Conservation (phyloP, 2,329 filamentous ascomycete genomes). For the Chaetomiaceae sp. region DNA sequence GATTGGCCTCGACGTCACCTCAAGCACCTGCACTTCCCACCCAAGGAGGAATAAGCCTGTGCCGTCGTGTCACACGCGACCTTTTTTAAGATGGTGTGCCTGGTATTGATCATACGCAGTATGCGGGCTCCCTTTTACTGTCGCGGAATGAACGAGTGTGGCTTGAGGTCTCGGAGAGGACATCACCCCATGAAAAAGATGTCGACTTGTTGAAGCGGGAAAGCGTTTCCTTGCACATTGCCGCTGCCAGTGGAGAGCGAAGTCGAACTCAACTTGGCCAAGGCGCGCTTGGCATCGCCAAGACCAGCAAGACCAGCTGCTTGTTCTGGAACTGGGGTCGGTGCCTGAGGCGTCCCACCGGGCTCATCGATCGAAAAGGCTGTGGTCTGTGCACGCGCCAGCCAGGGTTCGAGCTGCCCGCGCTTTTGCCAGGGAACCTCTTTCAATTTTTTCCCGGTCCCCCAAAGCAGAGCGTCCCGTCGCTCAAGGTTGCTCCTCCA, state of each 20-base stretch:
- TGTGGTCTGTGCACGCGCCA: slow-evolving; percentile 21
- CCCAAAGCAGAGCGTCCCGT: slow-evolving; percentile 19
- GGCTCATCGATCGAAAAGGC: slow-evolving; percentile 12
- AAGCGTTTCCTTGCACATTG: too few species aligned
- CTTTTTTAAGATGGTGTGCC: neutral
- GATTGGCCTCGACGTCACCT: neutral
- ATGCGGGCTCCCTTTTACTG: neutral
- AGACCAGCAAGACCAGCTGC: neutral
- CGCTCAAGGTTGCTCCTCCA: slow-evolving; percentile 16
- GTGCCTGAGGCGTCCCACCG: slow-evolving; percentile 4
- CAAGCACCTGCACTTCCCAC: neutral
- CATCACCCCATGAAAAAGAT: too few species aligned
- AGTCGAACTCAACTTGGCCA: too few species aligned
- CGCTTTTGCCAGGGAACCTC: slow-evolving; percentile 20
- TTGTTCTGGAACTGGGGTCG: neutral
- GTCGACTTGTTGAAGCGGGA: too few species aligned
- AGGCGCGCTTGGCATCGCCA: too few species aligned
- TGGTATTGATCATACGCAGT: neutral
- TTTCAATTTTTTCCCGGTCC: slow-evolving; percentile 24
- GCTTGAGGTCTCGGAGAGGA: neutral
- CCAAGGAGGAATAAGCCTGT: neutral
- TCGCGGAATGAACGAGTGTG: neutral
- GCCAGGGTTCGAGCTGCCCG: slow-evolving; percentile 22
- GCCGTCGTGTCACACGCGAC: neutral
- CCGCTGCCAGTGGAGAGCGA: too few species aligned